A percentile compares a stretch with the other conserved stretches of the same genome.
Conservation (phyloP, 331 rosid species). For the Pyrus hybrid region DNA sequence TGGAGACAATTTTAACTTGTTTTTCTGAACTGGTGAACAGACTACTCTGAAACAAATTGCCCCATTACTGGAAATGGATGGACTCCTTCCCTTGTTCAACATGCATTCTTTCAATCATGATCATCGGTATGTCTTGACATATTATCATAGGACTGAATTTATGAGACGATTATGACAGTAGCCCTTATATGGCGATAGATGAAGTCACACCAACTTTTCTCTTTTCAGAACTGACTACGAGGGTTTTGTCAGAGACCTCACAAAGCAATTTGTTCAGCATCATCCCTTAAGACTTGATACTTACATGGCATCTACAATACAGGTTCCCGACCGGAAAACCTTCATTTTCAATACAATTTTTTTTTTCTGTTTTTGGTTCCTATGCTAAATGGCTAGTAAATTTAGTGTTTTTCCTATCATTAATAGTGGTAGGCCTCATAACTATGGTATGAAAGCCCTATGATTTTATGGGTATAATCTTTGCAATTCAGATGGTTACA, state of each 20-base stretch:
- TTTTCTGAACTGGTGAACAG: constrained; percentile 25
- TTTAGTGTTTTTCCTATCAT: not conserved
- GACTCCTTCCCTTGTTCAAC: constrained; percentile 41
- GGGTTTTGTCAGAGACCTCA: constrained; percentile 68
- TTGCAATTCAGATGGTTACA: not conserved
- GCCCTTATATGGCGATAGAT: not conserved
- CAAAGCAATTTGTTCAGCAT: constrained; percentile 68
- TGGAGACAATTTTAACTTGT: constrained; percentile 8
- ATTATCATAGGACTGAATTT: constrained; percentile 7
- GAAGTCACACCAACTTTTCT: constrained; percentile 9
- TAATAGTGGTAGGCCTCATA: not conserved
- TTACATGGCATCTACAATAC: constrained; percentile 74
- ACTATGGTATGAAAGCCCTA: not conserved
- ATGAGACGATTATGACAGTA: constrained; percentile 2
- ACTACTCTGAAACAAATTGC: constrained; percentile 59
- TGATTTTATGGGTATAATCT: not conserved
- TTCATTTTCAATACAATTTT: not conserved
- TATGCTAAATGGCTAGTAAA: not conserved
- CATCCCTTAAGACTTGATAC: constrained; percentile 74
- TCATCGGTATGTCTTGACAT: constrained; percentile 52
- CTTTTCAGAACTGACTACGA: constrained; percentile 68
- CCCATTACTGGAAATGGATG: constrained; percentile 61
- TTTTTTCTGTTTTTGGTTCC: not conserved
- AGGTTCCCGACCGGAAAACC: constrained; percentile 38
- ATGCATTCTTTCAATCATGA: constrained; percentile 71